phyloP scores from a whole-genome alignment of 2,329 filamentous ascomycete genomes.

The Fusarium papillatum region DNA sequence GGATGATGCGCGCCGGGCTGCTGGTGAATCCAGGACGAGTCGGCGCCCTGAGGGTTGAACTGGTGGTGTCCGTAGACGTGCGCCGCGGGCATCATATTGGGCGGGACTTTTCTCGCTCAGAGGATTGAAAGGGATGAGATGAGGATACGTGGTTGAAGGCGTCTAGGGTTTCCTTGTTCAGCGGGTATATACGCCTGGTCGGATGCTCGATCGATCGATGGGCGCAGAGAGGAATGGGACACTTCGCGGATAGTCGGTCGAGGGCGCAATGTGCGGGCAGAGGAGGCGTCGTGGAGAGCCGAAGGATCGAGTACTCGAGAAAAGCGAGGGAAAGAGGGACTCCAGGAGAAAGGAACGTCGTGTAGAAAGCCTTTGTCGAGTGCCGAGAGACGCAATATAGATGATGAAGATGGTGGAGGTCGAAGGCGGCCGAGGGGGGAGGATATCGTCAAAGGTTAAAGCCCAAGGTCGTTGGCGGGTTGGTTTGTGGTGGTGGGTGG shows the following conservation, averaged over 20 bases:
- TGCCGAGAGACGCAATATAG: neutral
- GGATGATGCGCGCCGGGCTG: conserved; percentile 69
- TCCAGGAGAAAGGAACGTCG: conserved; percentile 6
- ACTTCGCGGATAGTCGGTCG: conserved; percentile 23
- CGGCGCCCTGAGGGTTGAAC: conserved; percentile 70
- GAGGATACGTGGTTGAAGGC: neutral
- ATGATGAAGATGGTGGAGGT: neutral
- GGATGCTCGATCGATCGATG: conserved; percentile 14
- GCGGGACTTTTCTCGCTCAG: conserved; percentile 34
- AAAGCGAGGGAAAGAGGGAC: neutral
- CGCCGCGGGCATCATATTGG: conserved; percentile 72
- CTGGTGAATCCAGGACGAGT: conserved; percentile 77
- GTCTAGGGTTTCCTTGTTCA: neutral
- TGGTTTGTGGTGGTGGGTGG: conserved; percentile 36
- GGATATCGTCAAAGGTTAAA: conserved; percentile 29
- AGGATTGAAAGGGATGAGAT: conserved; percentile 3
- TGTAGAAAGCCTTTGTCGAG: neutral
- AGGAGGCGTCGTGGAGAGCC: conserved; percentile 13
- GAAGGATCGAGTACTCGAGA: conserved; percentile 2
- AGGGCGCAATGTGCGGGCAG: conserved; percentile 38
- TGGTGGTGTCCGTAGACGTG: conserved; percentile 79
- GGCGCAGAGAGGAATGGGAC: conserved; percentile 27
- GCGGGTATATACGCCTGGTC: conserved; percentile 6
- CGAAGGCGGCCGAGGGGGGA: conserved; percentile 11
- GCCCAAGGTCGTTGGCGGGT: conserved; percentile 37